phyloP scores from a whole-genome alignment of 2,329 filamentous ascomycete species.

The Arthrinium phaeospermum region DNA sequence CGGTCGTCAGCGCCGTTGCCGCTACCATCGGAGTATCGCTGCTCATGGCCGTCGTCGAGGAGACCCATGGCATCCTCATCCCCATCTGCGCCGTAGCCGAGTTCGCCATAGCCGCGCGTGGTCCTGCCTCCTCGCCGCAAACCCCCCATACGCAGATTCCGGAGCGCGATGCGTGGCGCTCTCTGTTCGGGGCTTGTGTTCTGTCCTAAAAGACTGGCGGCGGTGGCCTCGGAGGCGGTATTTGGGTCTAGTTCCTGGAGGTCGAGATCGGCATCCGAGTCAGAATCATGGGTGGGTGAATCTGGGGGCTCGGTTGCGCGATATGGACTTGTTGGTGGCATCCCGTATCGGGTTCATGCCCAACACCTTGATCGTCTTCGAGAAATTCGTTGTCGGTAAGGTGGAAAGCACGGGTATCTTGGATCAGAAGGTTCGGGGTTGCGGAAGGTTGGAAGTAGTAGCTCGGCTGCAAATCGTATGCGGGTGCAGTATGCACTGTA shows the following conservation, averaged over 20 bases:
- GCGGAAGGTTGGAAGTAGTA: background rate
- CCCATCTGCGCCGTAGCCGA: slow-evolving; percentile 61
- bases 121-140: slow-evolving; percentile 62
- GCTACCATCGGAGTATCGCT: slow-evolving; percentile 65
- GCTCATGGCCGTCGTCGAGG: slow-evolving; percentile 63
- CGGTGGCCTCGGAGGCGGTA: slow-evolving; percentile 42
- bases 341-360: slow-evolving; percentile 49
- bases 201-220: slow-evolving; percentile 50
- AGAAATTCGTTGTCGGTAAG: background rate
- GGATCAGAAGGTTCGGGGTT: background rate
- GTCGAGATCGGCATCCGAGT: slow-evolving; percentile 79
- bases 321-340: slow-evolving; percentile 61
- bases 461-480: background rate
- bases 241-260: slow-evolving; percentile 79
- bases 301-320: slow-evolving; percentile 67
- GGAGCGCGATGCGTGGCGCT: slow-evolving; percentile 70
- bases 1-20: slow-evolving; percentile 71
- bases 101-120: slow-evolving; percentile 63
- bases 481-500: background rate
- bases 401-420: slow-evolving; percentile 7
- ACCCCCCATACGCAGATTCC: slow-evolving; percentile 71
- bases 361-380: slow-evolving; percentile 25
- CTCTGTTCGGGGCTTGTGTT: slow-evolving; percentile 55
- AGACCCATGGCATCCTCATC: slow-evolving; percentile 72
- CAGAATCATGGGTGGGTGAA: slow-evolving; percentile 70